Percentiles rank a stretch among this genome's conserved stretches.
Conservation (phyloP, 2,329 filamentous ascomycete genomes). For the Fusarium sp. region DNA sequence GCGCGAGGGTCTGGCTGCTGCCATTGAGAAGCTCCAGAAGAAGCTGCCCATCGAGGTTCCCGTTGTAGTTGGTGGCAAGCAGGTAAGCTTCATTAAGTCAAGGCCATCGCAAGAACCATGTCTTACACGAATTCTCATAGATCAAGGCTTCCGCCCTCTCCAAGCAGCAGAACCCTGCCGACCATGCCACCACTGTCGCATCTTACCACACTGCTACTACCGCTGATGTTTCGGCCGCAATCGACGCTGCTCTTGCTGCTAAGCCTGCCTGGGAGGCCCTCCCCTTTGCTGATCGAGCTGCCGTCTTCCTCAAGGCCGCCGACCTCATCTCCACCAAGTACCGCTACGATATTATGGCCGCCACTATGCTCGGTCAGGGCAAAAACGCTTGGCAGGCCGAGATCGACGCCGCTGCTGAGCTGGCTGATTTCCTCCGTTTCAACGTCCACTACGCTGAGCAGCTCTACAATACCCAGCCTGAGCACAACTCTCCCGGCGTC, state of each 20-base stretch:
- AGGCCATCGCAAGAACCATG: not conserved
- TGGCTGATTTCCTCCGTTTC: conserved; percentile 92
- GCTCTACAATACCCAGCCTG: conserved; percentile 86
- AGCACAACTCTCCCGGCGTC: conserved; percentile 81
- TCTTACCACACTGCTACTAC: conserved; percentile 84
- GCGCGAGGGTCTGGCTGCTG: conserved; percentile 77
- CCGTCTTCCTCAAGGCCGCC: conserved; percentile 94
- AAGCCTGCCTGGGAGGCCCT: conserved; percentile 86
- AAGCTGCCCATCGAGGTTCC: conserved; percentile 80
- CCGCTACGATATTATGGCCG: conserved; percentile 94
- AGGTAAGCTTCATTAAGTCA: conserved; percentile 59
- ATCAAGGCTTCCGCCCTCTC: conserved; percentile 72
- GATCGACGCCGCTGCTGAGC: conserved; percentile 93
- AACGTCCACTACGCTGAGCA: conserved; percentile 95
- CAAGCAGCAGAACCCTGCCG: conserved; percentile 82
- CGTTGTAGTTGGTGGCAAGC: conserved; percentile 82
- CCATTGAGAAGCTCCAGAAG: conserved; percentile 74
- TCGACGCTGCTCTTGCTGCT: conserved; percentile 84
- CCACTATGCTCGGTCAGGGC: conserved; percentile 94
- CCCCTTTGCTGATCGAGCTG: conserved; percentile 89
- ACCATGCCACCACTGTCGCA: conserved; percentile 80
- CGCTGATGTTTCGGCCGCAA: conserved; percentile 79
- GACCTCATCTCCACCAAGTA: conserved; percentile 93
- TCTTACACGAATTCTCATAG: conserved; percentile 49
- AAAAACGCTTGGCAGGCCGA: conserved; percentile 99